phyloP scores from a whole-genome alignment of 208 protist species.

The Trypanosoma melophagium region DNA sequence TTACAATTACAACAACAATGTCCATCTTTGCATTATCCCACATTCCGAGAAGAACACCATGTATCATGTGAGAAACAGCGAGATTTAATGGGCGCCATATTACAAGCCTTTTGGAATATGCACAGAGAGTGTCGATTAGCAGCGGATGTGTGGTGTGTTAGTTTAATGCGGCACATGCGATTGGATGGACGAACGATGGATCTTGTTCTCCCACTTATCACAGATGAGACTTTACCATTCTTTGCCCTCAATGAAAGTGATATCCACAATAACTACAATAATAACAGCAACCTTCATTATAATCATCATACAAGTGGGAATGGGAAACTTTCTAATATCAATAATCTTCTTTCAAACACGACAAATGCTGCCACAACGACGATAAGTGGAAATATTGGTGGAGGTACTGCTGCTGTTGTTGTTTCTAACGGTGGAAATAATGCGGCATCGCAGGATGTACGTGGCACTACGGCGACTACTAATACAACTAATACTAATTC shows the following conservation, averaged over 20 bases:
- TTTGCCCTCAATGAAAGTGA: conserved; percentile 13
- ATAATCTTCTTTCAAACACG: too few relatives aligned
- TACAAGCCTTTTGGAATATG: conserved; percentile 46
- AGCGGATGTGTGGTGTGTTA: conserved; percentile 33
- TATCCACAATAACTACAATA: background rate
- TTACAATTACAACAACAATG: too few relatives aligned
- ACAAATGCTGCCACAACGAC: too few relatives aligned
- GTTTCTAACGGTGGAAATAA: too few relatives aligned
- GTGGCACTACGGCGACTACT: too few relatives aligned
- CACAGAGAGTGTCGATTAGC: conserved; percentile 33
- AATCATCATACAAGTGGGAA: too few relatives aligned
- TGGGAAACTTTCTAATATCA: too few relatives aligned
- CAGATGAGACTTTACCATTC: conserved; percentile 23
- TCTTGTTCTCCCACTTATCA: conserved; percentile 22
- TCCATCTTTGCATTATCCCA: too few relatives aligned
- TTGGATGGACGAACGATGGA: conserved; percentile 28
- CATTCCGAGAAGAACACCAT: background rate
- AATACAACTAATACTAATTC: background rate
- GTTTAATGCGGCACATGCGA: conserved; percentile 33
- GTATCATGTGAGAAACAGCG: background rate
- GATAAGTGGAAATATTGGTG: too few relatives aligned
- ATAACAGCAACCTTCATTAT: background rate
- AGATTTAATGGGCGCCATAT: conserved; percentile 18
- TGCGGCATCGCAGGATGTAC: too few relatives aligned
- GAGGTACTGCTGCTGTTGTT: too few relatives aligned